Percentiles rank a stretch among this genome's conserved stretches.
These are phyloP conservation scores for Podosphaera leucotricha DNA, from an alignment of 2,329 filamentous ascomycete species.

Conservation along the genomic window DNA sequence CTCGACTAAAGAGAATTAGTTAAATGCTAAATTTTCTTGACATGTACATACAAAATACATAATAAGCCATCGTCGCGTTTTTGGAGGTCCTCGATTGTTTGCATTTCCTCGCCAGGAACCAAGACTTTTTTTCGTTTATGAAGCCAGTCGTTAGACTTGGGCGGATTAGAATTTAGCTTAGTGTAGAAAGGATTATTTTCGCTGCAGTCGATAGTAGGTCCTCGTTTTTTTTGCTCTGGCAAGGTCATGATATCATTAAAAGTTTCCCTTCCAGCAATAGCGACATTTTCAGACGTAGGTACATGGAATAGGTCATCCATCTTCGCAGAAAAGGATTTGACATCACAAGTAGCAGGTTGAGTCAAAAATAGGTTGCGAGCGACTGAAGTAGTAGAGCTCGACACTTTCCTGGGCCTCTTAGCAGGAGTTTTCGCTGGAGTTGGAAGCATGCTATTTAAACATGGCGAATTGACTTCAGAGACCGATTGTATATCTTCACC, in stretches of 20 bases:
- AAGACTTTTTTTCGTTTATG: constrained; percentile 29
- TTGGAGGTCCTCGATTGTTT: constrained; percentile 25
- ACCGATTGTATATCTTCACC: constrained; percentile 18
- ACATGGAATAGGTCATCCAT: constrained; percentile 22
- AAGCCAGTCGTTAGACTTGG: constrained; percentile 24
- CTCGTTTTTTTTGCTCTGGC: constrained; percentile 56
- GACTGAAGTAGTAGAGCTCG: constrained; percentile 27
- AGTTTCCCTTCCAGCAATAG: background rate
- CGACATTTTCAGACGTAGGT: background rate
- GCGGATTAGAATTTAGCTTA: constrained; percentile 17
- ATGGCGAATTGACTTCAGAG: constrained; percentile 13
- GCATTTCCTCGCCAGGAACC: constrained; percentile 29
- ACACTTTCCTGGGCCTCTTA: constrained; percentile 25
- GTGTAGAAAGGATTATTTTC: constrained; percentile 51
- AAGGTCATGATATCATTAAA: constrained; percentile 33
- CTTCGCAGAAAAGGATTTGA: constrained; percentile 35
- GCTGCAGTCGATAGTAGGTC: constrained; percentile 43
- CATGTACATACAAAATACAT: constrained; percentile 49
- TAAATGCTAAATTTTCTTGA: background rate
- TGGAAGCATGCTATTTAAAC: constrained; percentile 34
- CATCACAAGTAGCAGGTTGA: constrained; percentile 22
- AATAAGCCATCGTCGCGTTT: constrained; percentile 51
- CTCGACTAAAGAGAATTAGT: constrained; percentile 33
- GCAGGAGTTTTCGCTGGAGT: constrained; percentile 60
- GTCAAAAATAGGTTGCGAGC: constrained; percentile 34